phyloP scores from a whole-genome alignment of 768 basidiomycete species.

The Gelatoporia subvermispora region DNA sequence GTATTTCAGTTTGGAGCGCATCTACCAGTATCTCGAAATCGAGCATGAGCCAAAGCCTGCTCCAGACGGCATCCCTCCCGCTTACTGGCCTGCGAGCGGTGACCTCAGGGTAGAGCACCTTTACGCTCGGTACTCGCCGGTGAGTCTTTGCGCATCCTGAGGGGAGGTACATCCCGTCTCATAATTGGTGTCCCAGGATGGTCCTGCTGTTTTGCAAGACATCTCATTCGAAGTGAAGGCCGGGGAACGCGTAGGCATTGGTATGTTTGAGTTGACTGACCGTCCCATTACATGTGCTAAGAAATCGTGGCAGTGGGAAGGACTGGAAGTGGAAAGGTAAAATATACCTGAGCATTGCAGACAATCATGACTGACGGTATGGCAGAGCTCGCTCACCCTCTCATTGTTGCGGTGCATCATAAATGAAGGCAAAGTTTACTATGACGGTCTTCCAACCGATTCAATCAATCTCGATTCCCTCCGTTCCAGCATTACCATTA shows the following conservation, averaged over 20 bases:
- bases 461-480: constrained; percentile 50
- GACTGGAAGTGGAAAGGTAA: constrained; percentile 52
- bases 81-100: constrained; percentile 49
- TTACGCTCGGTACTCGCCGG: constrained; percentile 32
- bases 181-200: constrained; percentile 38
- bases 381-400: constrained; percentile 44
- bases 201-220: constrained; percentile 51
- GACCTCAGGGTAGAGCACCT: constrained; percentile 38
- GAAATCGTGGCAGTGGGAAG: constrained; percentile 34
- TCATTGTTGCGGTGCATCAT: constrained; percentile 52
- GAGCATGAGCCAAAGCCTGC: constrained; percentile 40
- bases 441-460: constrained; percentile 44
- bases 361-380: not conserved
- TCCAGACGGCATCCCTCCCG: constrained; percentile 37
- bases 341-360: constrained; percentile 2
- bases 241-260: constrained; percentile 56
- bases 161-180: too few species aligned
- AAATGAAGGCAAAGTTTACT: constrained; percentile 47
- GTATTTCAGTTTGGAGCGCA: constrained; percentile 30
- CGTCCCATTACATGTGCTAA: not conserved
- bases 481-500: constrained; percentile 52
- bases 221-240: constrained; percentile 47
- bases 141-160: not conserved
- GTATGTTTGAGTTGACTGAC: constrained; percentile 5
- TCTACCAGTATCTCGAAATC: constrained; percentile 41